Percentiles rank a stretch among this genome's conserved stretches.
phyloP scores from a whole-genome alignment of 768 basidiomycete species.

The Hortiboletus flavorubellus region DNA sequence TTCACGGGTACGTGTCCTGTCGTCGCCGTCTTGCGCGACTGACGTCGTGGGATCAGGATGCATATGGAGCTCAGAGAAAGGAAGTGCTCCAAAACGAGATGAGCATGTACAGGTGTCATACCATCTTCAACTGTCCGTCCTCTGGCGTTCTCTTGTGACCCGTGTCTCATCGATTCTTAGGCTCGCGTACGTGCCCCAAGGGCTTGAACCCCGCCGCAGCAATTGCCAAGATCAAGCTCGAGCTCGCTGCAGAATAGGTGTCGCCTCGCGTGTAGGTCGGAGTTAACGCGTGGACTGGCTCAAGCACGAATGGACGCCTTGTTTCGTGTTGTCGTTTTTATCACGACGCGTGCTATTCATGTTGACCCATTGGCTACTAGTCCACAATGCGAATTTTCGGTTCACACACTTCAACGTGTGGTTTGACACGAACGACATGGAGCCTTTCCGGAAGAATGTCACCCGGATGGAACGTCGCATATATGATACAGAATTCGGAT shows the following conservation, averaged over 20 bases:
- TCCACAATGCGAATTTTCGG: background rate
- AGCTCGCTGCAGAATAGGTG: slow-evolving; percentile 69
- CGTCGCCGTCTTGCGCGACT: background rate
- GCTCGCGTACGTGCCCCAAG: slow-evolving; percentile 95
- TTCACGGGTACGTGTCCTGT: slow-evolving; percentile 61
- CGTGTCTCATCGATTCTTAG: slow-evolving; percentile 31
- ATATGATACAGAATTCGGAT: too few species aligned
- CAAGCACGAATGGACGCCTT: background rate
- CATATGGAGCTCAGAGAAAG: slow-evolving; percentile 74
- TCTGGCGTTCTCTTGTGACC: background rate
- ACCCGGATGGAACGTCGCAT: too few species aligned
- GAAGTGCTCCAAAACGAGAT: slow-evolving; percentile 94
- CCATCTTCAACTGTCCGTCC: slow-evolving; percentile 89
- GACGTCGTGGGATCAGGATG: slow-evolving; percentile 49
- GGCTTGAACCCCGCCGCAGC: slow-evolving; percentile 91
- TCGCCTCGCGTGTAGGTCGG: background rate
- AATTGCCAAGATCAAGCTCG: slow-evolving; percentile 91
- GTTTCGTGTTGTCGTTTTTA: background rate
- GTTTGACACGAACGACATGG: too few species aligned
- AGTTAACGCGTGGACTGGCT: background rate
- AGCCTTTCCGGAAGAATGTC: too few species aligned
- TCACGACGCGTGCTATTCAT: background rate
- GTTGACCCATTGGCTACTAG: background rate
- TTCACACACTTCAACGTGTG: too few species aligned
- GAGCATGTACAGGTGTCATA: slow-evolving; percentile 97